These are phyloP conservation scores for Pleodorina starrii DNA, from an alignment of 139 green algal species.

Conservation along the genomic window DNA sequence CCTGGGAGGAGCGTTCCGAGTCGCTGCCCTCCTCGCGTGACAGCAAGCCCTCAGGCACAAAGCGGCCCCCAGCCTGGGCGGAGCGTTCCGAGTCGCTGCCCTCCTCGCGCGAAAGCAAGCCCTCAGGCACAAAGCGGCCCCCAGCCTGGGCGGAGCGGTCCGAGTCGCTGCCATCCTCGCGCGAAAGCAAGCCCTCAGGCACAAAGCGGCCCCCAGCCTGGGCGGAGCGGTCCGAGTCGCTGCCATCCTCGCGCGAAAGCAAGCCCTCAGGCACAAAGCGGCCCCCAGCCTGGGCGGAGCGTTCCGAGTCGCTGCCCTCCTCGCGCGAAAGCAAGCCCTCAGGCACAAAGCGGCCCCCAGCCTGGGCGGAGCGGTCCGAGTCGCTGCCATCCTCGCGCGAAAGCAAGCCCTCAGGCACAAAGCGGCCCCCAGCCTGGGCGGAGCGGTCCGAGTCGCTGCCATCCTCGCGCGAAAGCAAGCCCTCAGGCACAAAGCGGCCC, in stretches of 20 bases:
- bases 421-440: too few relatives aligned
- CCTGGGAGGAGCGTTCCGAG: neutral
- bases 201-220: neutral
- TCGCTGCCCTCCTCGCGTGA: neutral
- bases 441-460: neutral
- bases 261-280: neutral
- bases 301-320: neutral
- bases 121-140: neutral
- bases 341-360: neutral
- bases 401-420: neutral
- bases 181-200: neutral
- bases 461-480: neutral
- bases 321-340: neutral
- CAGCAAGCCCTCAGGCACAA: neutral
- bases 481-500: neutral
- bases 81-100: neutral
- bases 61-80: too few relatives aligned
- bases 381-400: neutral
- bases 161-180: neutral
- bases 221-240: neutral
- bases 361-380: neutral
- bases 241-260: neutral
- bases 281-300: too few relatives aligned
- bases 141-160: neutral
- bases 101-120: neutral